Evolutionary conservation across 148 eudicot genomes (phyloP).

Genomic region (Rhododendron molle): DNA sequence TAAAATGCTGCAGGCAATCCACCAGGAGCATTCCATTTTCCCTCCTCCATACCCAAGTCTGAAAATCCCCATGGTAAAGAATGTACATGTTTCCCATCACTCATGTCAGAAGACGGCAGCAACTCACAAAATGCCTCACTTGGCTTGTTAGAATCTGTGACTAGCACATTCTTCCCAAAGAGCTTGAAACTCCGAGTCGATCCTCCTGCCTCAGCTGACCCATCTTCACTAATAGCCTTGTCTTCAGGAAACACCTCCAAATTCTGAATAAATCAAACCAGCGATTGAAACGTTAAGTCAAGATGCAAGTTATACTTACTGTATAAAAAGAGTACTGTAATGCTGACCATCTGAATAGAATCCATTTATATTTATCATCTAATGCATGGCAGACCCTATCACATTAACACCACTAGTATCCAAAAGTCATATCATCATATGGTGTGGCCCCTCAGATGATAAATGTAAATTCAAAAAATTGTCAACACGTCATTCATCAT

Average conservation of each 20-base stretch:
- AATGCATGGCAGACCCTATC: background rate
- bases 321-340: background rate
- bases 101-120: slow-evolving; percentile 17
- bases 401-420: background rate
- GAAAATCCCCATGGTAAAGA: slow-evolving; percentile 7
- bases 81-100: slow-evolving; percentile 13
- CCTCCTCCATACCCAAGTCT: slow-evolving; percentile 1
- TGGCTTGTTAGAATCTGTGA: slow-evolving; percentile 31
- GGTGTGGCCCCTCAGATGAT: background rate
- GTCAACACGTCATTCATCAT: background rate
- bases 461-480: background rate
- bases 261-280: slow-evolving; percentile 36
- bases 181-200: slow-evolving; percentile 56
- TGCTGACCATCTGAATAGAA: background rate
- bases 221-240: slow-evolving; percentile 25
- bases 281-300: background rate
- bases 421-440: background rate
- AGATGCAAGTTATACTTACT: background rate
- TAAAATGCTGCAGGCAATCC: slow-evolving; percentile 15
- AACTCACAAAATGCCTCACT: background rate
- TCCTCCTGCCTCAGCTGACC: slow-evolving; percentile 20
- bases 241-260: slow-evolving; percentile 42
- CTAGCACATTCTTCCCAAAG: slow-evolving; percentile 67
- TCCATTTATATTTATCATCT: background rate
- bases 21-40: slow-evolving; percentile 11